Evolutionary conservation across 2,329 filamentous ascomycete genomes (phyloP), one percentile per base, ranked within the genome.

Genomic region (Aspergillus sojae): DNA sequence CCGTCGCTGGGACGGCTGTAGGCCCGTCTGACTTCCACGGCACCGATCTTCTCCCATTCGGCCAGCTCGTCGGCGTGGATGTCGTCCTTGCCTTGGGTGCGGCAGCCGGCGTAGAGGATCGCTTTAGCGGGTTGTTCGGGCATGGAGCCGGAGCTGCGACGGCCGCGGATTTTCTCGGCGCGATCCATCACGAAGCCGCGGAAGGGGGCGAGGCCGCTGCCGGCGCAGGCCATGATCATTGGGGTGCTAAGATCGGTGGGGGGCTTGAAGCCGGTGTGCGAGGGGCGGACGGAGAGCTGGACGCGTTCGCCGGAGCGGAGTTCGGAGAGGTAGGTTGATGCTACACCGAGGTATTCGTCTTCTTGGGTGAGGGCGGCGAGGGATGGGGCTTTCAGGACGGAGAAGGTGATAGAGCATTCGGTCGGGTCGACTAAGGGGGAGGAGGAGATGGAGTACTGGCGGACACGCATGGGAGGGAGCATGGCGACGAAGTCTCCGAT

Each of bases 361-460:
- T 66, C 82, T 58, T n/a, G 3, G n/a, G 10, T 23, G 32, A 5
- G 21, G 11, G 66, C 66, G 2, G 71, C 69, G 10, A 82, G 68
- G 0, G 88, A 84, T 0, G 85, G 84, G 2, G 80, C 81, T 55
- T 89, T 83, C 58, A 91, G 83, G 1, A 93, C 84, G 4, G 84
- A 84, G 78, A 90, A 93, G 5, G 90, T 93, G 32, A 94, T 82
- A 0, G 89, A 88, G 58, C 85, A 84, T 62, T 82, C 81, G 14
- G 78, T 80, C 0, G 85, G 81, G 65, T 89, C 83, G 66, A 80
- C 82, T 0, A 92, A 81, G 0, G 91, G 89, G 0, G 90, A 92
- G 0, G 90, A 93, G 0, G 91, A 93, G 72, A 94, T 92, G 41
- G 88, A 91, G 80, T 93, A 93, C 75, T 92, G 89, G 21, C 91